These are phyloP conservation scores for Trypanosoma mega DNA, from an alignment of 208 protist genomes.

Conservation along the genomic window DNA sequence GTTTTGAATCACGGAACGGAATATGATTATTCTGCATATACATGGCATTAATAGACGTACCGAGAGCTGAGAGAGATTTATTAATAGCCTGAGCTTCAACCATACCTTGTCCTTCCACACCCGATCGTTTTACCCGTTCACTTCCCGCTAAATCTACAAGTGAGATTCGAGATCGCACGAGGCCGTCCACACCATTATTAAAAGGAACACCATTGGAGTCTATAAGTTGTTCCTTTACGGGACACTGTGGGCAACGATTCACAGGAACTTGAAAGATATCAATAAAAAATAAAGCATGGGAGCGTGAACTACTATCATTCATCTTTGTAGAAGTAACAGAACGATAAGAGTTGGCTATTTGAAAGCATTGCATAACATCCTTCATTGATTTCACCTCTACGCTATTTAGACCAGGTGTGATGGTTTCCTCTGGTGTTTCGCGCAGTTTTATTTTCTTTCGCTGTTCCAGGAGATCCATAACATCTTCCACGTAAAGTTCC, in stretches of 20 bases:
- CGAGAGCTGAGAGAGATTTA: constrained; percentile 82
- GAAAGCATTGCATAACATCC: constrained; percentile 74
- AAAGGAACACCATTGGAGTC: constrained; percentile 46
- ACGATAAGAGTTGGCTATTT: constrained; percentile 75
- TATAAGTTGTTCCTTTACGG: constrained; percentile 47
- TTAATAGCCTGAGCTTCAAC: constrained; percentile 93
- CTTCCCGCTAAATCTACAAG: constrained; percentile 96
- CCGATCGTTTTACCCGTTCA: constrained; percentile 90
- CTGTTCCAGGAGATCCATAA: constrained; percentile 80
- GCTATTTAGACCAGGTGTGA: constrained; percentile 53
- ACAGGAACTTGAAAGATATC: constrained; percentile 76
- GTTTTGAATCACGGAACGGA: constrained; percentile 90
- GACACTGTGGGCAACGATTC: constrained; percentile 21
- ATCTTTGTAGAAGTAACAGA: constrained; percentile 80
- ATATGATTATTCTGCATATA: constrained; percentile 72
- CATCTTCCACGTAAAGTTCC: constrained; percentile 88
- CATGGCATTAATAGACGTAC: constrained; percentile 87
- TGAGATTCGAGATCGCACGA: constrained; percentile 90
- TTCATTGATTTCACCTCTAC: constrained; percentile 69
- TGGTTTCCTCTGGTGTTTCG: constrained; percentile 75
- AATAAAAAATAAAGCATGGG: constrained; percentile 91
- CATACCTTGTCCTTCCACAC: constrained; percentile 79
- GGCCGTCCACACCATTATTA: constrained; percentile 50
- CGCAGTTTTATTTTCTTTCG: constrained; percentile 83
- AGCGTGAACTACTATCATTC: constrained; percentile 90